Base-by-base conservation (phyloP, 768 basidiomycete species). In the Amanita brunnescens region DNA sequence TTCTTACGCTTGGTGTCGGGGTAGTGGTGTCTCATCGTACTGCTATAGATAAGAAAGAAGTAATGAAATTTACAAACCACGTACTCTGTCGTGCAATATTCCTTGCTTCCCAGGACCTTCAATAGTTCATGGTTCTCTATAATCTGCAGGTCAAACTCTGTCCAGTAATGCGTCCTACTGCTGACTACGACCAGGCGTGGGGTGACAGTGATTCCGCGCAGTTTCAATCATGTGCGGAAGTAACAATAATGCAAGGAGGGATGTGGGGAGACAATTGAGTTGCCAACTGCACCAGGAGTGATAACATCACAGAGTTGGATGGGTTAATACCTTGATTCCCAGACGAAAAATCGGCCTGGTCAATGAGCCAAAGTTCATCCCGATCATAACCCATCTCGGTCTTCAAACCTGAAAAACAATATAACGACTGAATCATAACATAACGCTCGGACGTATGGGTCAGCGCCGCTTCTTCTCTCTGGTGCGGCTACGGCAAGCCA, bases 171-270 rank as follows among this genome's bases (percentile, higher is more conserved):
- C 0, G 66, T 51, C 20, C 67, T 76, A 49, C 76, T 78, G 0
- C 70, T 49, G 5, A 76, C 70, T 16, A 77, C 60, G 13, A 73
- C 73, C 1, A 77, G 29, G 8, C 71, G 63, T 0, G 73, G 69
- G 1, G 53, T 59, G 6, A 6, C 6, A 40, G 51, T 66, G 49
- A n/a, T 60, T 58, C 24, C 62, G 53, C 0, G 70, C 67, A 0
- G 77, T 72, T 24, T 66, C 57, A 1, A 70, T 41, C 62, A 80
- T 65, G 7, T 54, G 57, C 0, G 79, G 78, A 0, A 78, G 62
- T 0, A 79, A 62, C 6, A 67, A 64, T 4, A 79, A 54, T 0
- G 67, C 60, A 2, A 77, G 62, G 0, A 78, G 62, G 5, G 68
- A 62, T 6, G 64, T 67, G 0, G 73, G 62, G 6, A 81, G 59